These are phyloP conservation scores for Quercus lobata DNA, from an alignment of 331 rosid species.

Conservation along the genomic window DNA sequence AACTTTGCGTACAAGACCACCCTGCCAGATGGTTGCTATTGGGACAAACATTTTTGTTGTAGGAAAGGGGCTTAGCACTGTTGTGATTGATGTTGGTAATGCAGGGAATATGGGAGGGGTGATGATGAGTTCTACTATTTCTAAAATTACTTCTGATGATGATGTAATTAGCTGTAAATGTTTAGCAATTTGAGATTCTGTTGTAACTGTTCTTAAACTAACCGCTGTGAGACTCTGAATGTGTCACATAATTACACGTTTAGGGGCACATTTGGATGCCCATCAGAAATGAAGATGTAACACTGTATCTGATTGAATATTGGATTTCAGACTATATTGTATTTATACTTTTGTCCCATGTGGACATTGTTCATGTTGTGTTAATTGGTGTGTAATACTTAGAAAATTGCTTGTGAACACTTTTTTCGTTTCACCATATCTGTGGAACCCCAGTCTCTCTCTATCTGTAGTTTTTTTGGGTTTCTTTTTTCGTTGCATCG, in stretches of 20 bases:
- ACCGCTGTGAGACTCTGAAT: neutral
- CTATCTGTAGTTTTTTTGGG: no score
- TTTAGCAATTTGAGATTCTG: slow-evolving; percentile 47
- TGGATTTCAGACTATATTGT: neutral
- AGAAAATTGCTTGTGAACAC: no score
- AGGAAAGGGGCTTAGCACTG: slow-evolving; percentile 85
- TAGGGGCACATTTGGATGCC: neutral
- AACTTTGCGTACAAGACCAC: slow-evolving; percentile 80
- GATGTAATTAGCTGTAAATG: slow-evolving; percentile 75
- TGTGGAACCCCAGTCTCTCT: no score
- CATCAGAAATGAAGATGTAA: neutral
- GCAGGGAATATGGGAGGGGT: slow-evolving; percentile 48
- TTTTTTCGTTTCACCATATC: no score
- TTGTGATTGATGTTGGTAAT: slow-evolving; percentile 61
- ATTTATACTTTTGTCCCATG: neutral
- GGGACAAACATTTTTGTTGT: slow-evolving; percentile 65
- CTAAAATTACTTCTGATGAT: slow-evolving; percentile 43
- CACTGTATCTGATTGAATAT: neutral
- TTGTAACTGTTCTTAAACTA: neutral
- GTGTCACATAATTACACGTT: neutral
- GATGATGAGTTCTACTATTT: slow-evolving; percentile 73
- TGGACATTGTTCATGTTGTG: neutral
- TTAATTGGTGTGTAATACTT: neutral
- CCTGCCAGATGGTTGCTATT: slow-evolving; percentile 68
- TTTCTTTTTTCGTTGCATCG: no score